Percentiles rank a stretch among this genome's conserved stretches.
phyloP scores from a whole-genome alignment of 371 early-diverging fungal species.

The Mortierella sp. region DNA sequence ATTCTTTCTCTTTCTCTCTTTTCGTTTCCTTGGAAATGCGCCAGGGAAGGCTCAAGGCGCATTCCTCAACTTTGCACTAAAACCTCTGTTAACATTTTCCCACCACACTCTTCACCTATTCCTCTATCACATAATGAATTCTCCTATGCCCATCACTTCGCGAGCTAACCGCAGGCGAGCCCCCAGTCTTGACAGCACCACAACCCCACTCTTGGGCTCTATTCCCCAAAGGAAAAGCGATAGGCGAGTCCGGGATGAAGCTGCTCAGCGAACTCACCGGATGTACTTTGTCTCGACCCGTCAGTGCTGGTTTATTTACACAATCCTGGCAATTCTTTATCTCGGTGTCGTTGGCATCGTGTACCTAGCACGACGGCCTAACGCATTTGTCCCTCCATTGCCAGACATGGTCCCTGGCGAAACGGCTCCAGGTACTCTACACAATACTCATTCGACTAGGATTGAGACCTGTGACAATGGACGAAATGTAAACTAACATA shows the following conservation, averaged over 20 bases:
- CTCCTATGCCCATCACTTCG: slow-evolving; percentile 46
- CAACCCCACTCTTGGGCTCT: slow-evolving; percentile 38
- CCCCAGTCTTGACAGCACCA: slow-evolving; percentile 37
- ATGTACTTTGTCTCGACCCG: slow-evolving; percentile 23
- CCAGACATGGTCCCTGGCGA: slow-evolving; percentile 31
- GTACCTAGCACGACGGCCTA: slow-evolving; percentile 23
- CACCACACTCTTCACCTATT: not conserved
- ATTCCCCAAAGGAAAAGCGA: slow-evolving; percentile 37
- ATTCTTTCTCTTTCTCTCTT: not conserved
- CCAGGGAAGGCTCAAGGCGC: not conserved
- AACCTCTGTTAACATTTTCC: not conserved
- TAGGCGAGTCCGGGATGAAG: slow-evolving; percentile 38
- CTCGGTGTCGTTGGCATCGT: slow-evolving; percentile 18
- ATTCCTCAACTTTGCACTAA: slow-evolving; percentile 2
- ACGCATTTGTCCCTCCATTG: slow-evolving; percentile 28
- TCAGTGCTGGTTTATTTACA: slow-evolving; percentile 41
- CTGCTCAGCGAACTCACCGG: slow-evolving; percentile 27
- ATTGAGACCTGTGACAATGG: not conserved
- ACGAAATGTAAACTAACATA: not conserved
- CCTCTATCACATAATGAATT: slow-evolving; percentile 19
- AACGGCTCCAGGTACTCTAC: slow-evolving; percentile 29
- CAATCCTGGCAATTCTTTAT: slow-evolving; percentile 25
- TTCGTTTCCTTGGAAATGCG: slow-evolving; percentile 2
- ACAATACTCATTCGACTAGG: not conserved
- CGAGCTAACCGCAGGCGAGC: slow-evolving; percentile 54